Evolutionary conservation across 2,329 filamentous ascomycete genomes (phyloP).

Genomic region (Aspergillus sp.): DNA sequence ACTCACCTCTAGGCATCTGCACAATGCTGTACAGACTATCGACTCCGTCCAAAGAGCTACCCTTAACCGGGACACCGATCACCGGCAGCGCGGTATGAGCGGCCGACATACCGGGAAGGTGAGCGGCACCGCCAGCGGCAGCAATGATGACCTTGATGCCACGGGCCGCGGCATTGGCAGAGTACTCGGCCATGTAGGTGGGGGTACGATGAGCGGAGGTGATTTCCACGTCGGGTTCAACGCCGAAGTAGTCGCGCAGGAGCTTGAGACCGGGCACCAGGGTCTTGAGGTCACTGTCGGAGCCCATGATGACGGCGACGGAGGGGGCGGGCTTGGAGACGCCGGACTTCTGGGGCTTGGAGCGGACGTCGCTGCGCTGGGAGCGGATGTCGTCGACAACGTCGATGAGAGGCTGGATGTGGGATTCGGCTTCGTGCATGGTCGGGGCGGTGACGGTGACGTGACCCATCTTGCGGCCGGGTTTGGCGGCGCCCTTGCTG

Average conservation of each 20-base stretch:
- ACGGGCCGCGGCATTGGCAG: slow-evolving; percentile 61
- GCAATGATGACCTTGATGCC: slow-evolving; percentile 76
- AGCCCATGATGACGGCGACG: slow-evolving; percentile 53
- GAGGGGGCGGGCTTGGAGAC: slow-evolving; percentile 37
- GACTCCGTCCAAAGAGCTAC: slow-evolving; percentile 69
- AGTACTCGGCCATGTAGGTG: slow-evolving; percentile 68
- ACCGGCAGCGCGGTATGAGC: slow-evolving; percentile 72
- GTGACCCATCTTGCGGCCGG: slow-evolving; percentile 92
- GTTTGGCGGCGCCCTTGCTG: slow-evolving; percentile 80
- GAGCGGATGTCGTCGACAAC: slow-evolving; percentile 77
- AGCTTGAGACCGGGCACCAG: slow-evolving; percentile 49
- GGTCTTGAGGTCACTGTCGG: slow-evolving; percentile 50
- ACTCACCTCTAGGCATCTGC: slow-evolving; percentile 68
- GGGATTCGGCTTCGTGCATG: slow-evolving; percentile 67
- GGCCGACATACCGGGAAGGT: slow-evolving; percentile 74
- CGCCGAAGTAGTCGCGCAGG: slow-evolving; percentile 45
- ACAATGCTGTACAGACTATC: slow-evolving; percentile 74
- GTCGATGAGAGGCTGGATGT: slow-evolving; percentile 70
- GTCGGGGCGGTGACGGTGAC: slow-evolving; percentile 75
- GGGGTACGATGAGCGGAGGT: slow-evolving; percentile 68
- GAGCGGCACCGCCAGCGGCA: slow-evolving; percentile 72
- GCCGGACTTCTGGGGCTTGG: slow-evolving; percentile 34
- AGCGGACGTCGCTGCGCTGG: slow-evolving; percentile 47
- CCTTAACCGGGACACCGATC: slow-evolving; percentile 76
- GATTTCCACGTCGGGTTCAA: slow-evolving; percentile 49